phyloP scores from a whole-genome alignment of 768 basidiomycete species.

The Fomitopsis pulvina region DNA sequence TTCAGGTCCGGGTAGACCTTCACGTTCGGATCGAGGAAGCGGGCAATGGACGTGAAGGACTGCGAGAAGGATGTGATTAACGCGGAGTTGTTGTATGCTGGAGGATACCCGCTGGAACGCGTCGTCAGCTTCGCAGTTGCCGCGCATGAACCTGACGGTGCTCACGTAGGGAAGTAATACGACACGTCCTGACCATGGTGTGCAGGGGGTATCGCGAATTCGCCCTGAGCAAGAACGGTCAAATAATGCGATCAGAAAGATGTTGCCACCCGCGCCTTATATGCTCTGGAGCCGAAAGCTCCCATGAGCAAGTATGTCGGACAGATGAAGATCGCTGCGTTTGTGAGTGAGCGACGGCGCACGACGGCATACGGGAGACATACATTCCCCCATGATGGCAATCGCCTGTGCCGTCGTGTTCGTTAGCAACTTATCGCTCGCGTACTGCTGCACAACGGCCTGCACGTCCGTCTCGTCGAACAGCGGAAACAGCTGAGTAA shows the following conservation, averaged over 20 bases:
- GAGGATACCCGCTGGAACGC: too few relatives aligned
- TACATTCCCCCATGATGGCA: conserved; percentile 14
- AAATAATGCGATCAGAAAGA: conserved; percentile 8
- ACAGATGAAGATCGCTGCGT: conserved; percentile 31
- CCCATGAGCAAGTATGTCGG: conserved; percentile 27
- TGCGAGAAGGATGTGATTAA: conserved; percentile 24
- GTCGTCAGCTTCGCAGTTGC: too few relatives aligned
- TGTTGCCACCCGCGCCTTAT: conserved; percentile 29
- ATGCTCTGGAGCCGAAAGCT: conserved; percentile 24
- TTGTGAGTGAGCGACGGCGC: background rate
- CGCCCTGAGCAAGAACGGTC: conserved; percentile 26
- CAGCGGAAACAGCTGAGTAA: conserved; percentile 27
- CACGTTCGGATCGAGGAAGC: too few relatives aligned
- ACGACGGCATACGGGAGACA: conserved; percentile 12
- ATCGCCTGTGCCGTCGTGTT: conserved; percentile 11
- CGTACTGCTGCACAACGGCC: too few relatives aligned
- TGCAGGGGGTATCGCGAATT: conserved; percentile 24
- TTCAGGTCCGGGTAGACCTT: too few relatives aligned
- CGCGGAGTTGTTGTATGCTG: conserved; percentile 17
- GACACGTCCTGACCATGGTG: conserved; percentile 9
- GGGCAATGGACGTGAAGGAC: conserved; percentile 22
- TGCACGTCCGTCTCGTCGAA: conserved; percentile 9
- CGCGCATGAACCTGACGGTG: too few relatives aligned
- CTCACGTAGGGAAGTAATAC: conserved; percentile 5
- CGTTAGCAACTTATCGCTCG: too few relatives aligned